Conservation (phyloP, 2,329 filamentous ascomycete species). For the Hymenoscyphus fructigenus region DNA sequence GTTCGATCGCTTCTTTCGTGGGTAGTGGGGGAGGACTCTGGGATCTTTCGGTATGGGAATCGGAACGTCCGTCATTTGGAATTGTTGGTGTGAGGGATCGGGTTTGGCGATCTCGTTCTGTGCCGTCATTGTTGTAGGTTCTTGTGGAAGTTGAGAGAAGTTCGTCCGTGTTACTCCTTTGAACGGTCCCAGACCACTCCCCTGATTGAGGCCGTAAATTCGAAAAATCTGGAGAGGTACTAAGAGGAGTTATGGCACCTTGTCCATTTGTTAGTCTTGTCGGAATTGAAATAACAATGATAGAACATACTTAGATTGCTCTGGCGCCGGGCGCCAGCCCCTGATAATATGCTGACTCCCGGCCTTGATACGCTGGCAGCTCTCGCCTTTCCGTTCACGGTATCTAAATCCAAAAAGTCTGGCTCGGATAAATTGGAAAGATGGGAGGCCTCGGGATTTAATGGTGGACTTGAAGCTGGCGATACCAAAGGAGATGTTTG, state of each 20-base stretch:
- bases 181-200: slow-evolving; percentile 47
- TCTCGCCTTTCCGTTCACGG: slow-evolving; percentile 40
- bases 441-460: slow-evolving; percentile 48
- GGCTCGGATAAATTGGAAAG: slow-evolving; percentile 61
- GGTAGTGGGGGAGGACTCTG: slow-evolving; percentile 75
- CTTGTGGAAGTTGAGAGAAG: slow-evolving; percentile 50
- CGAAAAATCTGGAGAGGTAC: slow-evolving; percentile 52
- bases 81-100: slow-evolving; percentile 41
- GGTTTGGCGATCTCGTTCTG: slow-evolving; percentile 39
- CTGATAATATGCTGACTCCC: slow-evolving; percentile 44
- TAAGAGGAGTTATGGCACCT: slow-evolving; percentile 49
- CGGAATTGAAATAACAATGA: not conserved
- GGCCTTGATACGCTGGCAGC: slow-evolving; percentile 45
- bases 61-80: slow-evolving; percentile 30
- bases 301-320: slow-evolving; percentile 33
- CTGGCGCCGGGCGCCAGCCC: slow-evolving; percentile 34
- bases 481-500: slow-evolving; percentile 95
- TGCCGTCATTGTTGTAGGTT: slow-evolving; percentile 31
- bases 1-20: slow-evolving; percentile 72
- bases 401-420: slow-evolving; percentile 64
- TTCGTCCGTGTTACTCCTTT: slow-evolving; percentile 55
- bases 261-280: slow-evolving; percentile 20
- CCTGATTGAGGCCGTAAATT: slow-evolving; percentile 48
- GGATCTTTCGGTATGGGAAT: slow-evolving; percentile 54
- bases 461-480: slow-evolving; percentile 80